phyloP scores from a whole-genome alignment of 768 basidiomycete genomes.

The Xerocomellus chrysenteron region DNA sequence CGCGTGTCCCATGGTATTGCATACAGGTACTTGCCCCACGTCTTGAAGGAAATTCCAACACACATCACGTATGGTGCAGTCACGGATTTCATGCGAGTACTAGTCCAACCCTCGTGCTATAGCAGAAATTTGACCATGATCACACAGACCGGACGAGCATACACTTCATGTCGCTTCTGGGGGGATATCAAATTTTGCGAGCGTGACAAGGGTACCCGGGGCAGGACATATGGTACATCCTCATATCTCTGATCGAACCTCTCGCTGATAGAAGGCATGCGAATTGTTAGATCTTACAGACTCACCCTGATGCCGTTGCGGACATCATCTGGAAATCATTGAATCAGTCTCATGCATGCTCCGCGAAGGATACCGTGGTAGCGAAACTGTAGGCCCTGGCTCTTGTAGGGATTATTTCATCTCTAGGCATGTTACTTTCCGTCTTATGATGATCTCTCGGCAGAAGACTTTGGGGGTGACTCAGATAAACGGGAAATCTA shows the following conservation, averaged over 20 bases:
- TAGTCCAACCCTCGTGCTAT: not conserved
- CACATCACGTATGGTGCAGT: constrained; percentile 1
- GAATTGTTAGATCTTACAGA: not conserved
- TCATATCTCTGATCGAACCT: too few species aligned
- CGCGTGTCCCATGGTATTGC: not conserved
- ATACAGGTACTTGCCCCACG: not conserved
- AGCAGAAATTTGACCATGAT: not conserved
- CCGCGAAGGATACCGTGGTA: too few species aligned
- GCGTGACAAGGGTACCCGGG: not conserved
- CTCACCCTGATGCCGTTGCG: not conserved
- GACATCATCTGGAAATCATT: constrained; percentile 2
- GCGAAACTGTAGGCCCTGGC: too few species aligned
- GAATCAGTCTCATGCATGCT: not conserved
- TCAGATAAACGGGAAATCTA: too few species aligned
- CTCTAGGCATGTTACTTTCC: too few species aligned
- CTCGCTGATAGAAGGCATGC: too few species aligned
- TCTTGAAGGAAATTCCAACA: not conserved
- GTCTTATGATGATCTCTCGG: too few species aligned
- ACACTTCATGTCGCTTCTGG: not conserved
- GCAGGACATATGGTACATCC: constrained; percentile 3
- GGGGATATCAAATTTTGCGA: not conserved
- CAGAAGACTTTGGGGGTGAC: too few species aligned
- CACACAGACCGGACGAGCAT: not conserved
- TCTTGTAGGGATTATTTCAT: too few species aligned
- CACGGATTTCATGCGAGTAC: not conserved